Evolutionary conservation across 2,329 filamentous ascomycete species (phyloP), one percentile per base, ranked within the genome.

Genomic region (Neoarthrinium moseri): DNA sequence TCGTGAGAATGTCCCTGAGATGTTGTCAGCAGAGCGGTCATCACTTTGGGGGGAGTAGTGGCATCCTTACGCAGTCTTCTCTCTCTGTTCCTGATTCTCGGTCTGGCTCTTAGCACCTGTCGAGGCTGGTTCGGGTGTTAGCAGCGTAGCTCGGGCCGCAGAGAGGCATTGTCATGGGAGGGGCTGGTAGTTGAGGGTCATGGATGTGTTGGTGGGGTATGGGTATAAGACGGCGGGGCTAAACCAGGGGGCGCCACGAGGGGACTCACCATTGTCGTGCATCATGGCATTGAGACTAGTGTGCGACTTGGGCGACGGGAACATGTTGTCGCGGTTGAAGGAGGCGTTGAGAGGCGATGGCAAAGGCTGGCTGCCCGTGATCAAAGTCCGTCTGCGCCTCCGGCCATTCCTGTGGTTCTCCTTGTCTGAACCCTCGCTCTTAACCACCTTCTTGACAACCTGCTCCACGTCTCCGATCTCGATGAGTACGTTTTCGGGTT

Each of bases 391-490:
- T 66, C 94, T 81, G 67, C 94, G 83, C 67, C 94, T 81, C 51
- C 94, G 82, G 43, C 94, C 92, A 67, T 96, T 97, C 55, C 91
- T 81, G 62, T 95, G 91, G 64, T 91, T 91, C 64, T 95, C 90
- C 67, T 94, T 94, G 50, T 87, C 86, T 46, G 59, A 63, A 45
- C 71, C 60, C 40, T 94, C 88, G 51, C 84, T 89, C 69, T 96
- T 92, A 45, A 99, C 92, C 53, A 95, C 92, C 50, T 89, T 91
- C 70, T 96, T 92, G 48, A 99, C 94, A 52, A 97, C 97, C 68
- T 97, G 90, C 73, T 99, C 94, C 40, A 99, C 94, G 59, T 99
- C 94, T 55, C 94, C 94, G 62, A 99, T 97, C 71, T 99, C 94
- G 64, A 99, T 97, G 54, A 99, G 77, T 24, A 99, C 94, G 63